A percentile compares a stretch with the other conserved stretches of the same genome.
Conservation (phyloP, 805 yeast genomes). For the Starmerella etchellsii region DNA sequence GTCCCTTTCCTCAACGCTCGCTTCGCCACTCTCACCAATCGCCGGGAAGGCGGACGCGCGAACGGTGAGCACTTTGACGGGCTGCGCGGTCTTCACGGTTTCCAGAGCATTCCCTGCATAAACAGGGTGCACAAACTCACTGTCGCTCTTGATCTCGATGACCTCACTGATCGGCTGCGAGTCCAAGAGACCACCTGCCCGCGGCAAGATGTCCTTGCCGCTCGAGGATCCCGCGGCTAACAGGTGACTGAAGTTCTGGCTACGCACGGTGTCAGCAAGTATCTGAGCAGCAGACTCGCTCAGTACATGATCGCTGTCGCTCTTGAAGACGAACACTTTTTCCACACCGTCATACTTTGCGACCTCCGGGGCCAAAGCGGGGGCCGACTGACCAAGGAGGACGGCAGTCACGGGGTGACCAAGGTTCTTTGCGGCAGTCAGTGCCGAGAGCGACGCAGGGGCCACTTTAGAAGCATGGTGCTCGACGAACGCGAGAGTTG, state of each 20-base stretch:
- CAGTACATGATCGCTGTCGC: constrained; percentile 46
- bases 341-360: constrained; percentile 41
- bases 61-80: constrained; percentile 55
- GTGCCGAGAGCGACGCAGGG: constrained; percentile 56
- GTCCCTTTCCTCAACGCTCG: constrained; percentile 29
- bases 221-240: constrained; percentile 72
- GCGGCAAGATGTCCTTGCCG: constrained; percentile 77
- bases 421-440: constrained; percentile 60
- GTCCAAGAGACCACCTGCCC: constrained; percentile 74
- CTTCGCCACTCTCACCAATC: constrained; percentile 31
- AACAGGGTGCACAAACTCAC: constrained; percentile 80
- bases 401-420: constrained; percentile 75
- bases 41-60: constrained; percentile 70
- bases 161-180: constrained; percentile 82
- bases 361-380: constrained; percentile 38
- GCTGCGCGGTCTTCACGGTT: constrained; percentile 62
- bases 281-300: constrained; percentile 79
- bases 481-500: constrained; percentile 72
- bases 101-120: constrained; percentile 91
- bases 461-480: constrained; percentile 39
- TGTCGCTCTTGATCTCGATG: constrained; percentile 47
- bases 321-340: constrained; percentile 46
- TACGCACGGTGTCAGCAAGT: constrained; percentile 35
- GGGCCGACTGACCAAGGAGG: constrained; percentile 51
- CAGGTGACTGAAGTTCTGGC: constrained; percentile 48